These are phyloP conservation scores for Tuber umbilicatum DNA, from an alignment of 495 filamentous ascomycete species.

Conservation along the genomic window DNA sequence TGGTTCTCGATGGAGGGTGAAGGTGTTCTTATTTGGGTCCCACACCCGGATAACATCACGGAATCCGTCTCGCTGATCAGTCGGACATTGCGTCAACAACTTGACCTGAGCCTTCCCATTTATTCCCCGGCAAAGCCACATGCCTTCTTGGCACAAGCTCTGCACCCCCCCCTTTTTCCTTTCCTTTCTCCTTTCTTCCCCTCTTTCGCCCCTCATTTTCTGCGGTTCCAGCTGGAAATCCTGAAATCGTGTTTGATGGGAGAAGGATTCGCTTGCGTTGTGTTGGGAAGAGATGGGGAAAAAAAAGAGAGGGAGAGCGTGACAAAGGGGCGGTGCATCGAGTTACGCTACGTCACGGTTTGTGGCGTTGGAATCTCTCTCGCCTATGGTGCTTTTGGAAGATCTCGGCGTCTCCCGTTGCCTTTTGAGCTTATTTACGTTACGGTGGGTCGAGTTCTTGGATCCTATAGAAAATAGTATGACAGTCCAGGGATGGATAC, in stretches of 20 bases:
- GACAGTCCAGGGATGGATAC: not conserved
- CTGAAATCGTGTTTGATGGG: not conserved
- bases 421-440: not conserved
- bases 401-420: not conserved
- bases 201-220: not conserved
- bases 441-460: too few species aligned
- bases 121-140: not conserved
- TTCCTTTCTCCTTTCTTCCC: not conserved
- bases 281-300: not conserved
- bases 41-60: not conserved
- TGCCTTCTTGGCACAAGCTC: not conserved
- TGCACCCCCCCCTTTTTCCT: not conserved
- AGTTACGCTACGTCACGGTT: not conserved
- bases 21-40: not conserved
- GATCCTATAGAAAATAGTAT: not conserved
- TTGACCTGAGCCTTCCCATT: not conserved
- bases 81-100: not conserved
- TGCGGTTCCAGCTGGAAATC: not conserved
- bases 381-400: not conserved
- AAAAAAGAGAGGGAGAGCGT: not conserved
- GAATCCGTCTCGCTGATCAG: not conserved
- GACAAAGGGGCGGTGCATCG: not conserved
- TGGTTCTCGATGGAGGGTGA: not conserved
- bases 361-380: not conserved
- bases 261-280: not conserved